A percentile compares a stretch with the other conserved stretches of the same genome.
phyloP scores from a whole-genome alignment of 768 basidiomycete genomes.

The Suillus ampliporus region DNA sequence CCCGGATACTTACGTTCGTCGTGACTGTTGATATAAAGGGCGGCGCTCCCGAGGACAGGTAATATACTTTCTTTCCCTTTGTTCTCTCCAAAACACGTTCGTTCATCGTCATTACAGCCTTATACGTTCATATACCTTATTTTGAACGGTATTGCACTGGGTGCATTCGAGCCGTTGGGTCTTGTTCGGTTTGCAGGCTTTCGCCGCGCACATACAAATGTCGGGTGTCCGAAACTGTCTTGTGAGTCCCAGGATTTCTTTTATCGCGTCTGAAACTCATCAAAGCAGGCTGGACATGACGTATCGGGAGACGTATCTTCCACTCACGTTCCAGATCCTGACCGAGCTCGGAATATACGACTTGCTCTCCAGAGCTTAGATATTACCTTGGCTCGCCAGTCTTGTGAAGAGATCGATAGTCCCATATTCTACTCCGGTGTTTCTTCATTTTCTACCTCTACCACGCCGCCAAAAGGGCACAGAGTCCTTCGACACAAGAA shows the following conservation, averaged over 20 bases:
- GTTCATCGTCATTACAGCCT: neutral
- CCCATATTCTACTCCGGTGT: neutral
- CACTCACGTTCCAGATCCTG: neutral
- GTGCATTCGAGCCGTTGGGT: neutral
- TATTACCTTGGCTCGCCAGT: neutral
- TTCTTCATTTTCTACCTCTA: neutral
- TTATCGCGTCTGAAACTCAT: neutral
- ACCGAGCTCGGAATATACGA: neutral
- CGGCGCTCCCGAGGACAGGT: neutral
- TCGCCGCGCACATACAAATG: neutral
- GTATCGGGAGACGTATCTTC: neutral
- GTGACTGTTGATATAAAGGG: constrained; percentile 1
- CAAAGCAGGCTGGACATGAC: neutral
- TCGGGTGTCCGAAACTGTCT: neutral
- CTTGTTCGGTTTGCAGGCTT: neutral
- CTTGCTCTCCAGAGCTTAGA: neutral
- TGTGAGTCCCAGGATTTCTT: neutral
- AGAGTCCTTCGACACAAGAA: neutral
- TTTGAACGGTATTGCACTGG: neutral
- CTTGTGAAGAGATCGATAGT: neutral
- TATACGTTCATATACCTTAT: neutral
- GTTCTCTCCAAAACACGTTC: neutral
- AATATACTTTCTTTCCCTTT: neutral
- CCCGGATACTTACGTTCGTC: neutral
- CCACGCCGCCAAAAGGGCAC: neutral